phyloP scores from a whole-genome alignment of 768 basidiomycete species.

The Boletus pseudopeckii region DNA sequence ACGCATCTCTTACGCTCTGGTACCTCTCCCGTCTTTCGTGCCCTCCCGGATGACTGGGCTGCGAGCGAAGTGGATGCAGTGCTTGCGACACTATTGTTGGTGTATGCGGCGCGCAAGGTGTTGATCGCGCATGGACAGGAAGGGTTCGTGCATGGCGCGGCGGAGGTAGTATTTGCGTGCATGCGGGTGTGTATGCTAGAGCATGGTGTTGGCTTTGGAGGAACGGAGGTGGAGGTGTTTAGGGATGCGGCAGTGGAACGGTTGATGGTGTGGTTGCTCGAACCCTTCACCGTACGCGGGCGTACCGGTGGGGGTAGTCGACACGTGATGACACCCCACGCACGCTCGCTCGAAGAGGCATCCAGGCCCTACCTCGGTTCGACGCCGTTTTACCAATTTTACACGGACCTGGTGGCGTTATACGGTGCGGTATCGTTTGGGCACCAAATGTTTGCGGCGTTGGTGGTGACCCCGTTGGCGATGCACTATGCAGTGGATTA shows the following conservation, averaged over 20 bases:
- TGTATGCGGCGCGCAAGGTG: conserved; percentile 45
- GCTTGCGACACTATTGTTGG: conserved; percentile 64
- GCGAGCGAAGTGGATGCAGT: conserved; percentile 77
- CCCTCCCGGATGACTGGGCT: conserved; percentile 69
- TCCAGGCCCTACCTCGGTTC: conserved; percentile 57
- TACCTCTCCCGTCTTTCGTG: conserved; percentile 63
- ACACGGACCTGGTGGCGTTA: conserved; percentile 85
- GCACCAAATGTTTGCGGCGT: conserved; percentile 66
- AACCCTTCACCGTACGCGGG: conserved; percentile 43
- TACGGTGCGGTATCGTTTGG: conserved; percentile 91
- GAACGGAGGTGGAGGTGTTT: conserved; percentile 61
- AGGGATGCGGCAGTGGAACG: conserved; percentile 62
- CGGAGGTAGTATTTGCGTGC: conserved; percentile 60
- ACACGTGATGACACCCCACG: conserved; percentile 6
- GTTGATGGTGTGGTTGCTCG: conserved; percentile 59
- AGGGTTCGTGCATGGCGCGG: conserved; percentile 26
- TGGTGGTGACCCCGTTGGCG: conserved; percentile 74
- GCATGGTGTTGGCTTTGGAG: conserved; percentile 49
- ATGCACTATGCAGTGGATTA: conserved; percentile 81
- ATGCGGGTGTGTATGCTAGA: conserved; percentile 98
- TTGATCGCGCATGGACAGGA: conserved; percentile 41
- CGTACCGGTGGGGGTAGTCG: too few species aligned
- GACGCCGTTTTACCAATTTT: conserved; percentile 89
- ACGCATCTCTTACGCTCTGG: conserved; percentile 81
- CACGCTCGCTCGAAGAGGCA: conserved; percentile 46